These are phyloP conservation scores for Entophlyctis luteolus DNA, from an alignment of 192 early-diverging fungal genomes.

Conservation along the genomic window DNA sequence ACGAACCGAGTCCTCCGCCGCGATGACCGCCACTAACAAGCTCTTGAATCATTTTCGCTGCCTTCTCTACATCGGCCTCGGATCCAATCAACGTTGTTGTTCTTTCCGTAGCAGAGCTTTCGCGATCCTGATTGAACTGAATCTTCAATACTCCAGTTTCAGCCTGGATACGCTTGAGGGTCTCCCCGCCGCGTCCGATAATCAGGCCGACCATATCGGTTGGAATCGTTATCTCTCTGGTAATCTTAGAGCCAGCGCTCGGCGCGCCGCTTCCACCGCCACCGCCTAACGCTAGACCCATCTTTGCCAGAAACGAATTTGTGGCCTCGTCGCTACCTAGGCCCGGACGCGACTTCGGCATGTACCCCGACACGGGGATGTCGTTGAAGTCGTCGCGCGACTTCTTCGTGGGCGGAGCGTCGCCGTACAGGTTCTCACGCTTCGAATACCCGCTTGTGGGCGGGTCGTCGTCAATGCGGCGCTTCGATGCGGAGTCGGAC, in stretches of 20 bases:
- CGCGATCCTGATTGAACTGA: conserved; percentile 50
- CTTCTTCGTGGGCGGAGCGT: background rate
- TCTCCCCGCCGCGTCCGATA: conserved; percentile 77
- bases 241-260: conserved; percentile 18
- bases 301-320: conserved; percentile 8
- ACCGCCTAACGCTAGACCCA: conserved; percentile 12
- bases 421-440: conserved; percentile 1
- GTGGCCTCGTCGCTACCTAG: conserved; percentile 20
- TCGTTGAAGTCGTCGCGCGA: conserved; percentile 17
- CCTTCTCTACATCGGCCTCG: conserved; percentile 61
- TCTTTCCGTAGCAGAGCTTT: background rate
- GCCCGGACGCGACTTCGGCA: background rate
- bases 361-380: conserved; percentile 1
- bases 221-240: conserved; percentile 11
- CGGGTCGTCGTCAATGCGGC: background rate
- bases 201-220: conserved; percentile 55
- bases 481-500: background rate
- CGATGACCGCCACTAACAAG: conserved; percentile 51
- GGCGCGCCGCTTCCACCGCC: background rate
- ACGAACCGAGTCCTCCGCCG: conserved; percentile 13
- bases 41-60: conserved; percentile 71
- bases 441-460: conserved; percentile 5
- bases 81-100: conserved; percentile 68
- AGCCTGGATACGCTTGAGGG: conserved; percentile 72
- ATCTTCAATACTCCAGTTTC: conserved; percentile 62